Conservation (phyloP, 2,329 filamentous ascomycete genomes). For the Tolypocladium album region DNA sequence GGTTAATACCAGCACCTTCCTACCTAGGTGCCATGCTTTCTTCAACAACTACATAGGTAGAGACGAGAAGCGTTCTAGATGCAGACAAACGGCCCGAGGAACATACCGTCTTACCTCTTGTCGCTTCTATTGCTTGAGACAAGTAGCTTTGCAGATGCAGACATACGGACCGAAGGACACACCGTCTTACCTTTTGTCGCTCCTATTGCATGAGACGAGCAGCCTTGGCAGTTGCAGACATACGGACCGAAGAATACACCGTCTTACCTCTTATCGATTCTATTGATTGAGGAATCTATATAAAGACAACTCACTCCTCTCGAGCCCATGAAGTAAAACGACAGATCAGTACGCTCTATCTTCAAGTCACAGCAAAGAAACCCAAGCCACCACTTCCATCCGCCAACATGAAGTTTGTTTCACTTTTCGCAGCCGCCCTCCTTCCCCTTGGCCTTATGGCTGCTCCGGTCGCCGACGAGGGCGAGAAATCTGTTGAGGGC, state of each 20-base stretch:
- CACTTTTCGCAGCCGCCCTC: background rate
- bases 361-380: background rate
- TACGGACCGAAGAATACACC: background rate
- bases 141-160: too few relatives aligned
- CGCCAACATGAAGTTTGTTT: background rate
- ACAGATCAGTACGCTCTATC: background rate
- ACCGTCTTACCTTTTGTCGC: too few relatives aligned
- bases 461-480: background rate
- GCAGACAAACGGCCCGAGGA: too few relatives aligned
- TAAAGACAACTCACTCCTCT: background rate
- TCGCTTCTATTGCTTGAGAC: too few relatives aligned
- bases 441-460: background rate
- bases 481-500: background rate
- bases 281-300: background rate
- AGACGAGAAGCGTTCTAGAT: background rate
- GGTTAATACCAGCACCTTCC: background rate
- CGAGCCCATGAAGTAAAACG: background rate
- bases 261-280: background rate
- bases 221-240: too few relatives aligned
- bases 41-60: background rate
- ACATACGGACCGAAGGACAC: too few relatives aligned
- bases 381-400: background rate
- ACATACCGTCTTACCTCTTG: too few relatives aligned
- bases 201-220: too few relatives aligned
- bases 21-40: background rate